Evolutionary conservation across 352 stramenopile genomes (phyloP).

Genomic region (Stramenopiles sp.): DNA sequence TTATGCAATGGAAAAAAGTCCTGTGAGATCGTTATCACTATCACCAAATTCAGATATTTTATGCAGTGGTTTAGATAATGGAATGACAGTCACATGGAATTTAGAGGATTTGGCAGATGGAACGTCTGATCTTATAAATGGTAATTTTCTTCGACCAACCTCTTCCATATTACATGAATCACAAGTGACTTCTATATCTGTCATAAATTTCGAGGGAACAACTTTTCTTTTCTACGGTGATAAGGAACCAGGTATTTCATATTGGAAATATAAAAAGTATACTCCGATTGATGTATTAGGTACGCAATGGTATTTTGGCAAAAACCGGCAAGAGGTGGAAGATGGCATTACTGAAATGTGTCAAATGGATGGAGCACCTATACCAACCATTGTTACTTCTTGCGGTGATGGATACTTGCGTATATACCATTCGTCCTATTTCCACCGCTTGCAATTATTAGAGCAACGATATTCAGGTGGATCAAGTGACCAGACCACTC

Average conservation of each 20-base stretch:
- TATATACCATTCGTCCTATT: not conserved
- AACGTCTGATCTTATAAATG: not conserved
- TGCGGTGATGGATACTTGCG: not conserved
- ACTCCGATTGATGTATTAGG: not conserved
- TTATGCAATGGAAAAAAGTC: not conserved
- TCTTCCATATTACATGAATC: not conserved
- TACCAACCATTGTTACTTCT: not conserved
- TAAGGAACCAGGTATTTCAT: not conserved
- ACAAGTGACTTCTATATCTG: not conserved
- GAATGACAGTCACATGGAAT: not conserved
- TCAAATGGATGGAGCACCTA: not conserved
- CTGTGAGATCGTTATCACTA: not conserved
- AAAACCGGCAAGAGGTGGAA: not conserved
- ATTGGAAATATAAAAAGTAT: not conserved
- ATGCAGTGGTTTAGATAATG: not conserved
- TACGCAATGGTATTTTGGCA: not conserved
- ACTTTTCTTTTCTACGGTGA: not conserved
- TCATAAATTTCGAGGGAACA: not conserved
- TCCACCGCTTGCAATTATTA: not conserved
- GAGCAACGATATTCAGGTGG: not conserved
- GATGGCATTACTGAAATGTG: not conserved
- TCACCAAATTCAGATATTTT: not conserved
- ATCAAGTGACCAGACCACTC: not conserved
- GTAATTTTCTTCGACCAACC: not conserved
- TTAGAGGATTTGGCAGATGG: not conserved